These are phyloP conservation scores for Suhomyces maxii DNA, from an alignment of 1,139 yeast genomes.

Conservation along the genomic window DNA sequence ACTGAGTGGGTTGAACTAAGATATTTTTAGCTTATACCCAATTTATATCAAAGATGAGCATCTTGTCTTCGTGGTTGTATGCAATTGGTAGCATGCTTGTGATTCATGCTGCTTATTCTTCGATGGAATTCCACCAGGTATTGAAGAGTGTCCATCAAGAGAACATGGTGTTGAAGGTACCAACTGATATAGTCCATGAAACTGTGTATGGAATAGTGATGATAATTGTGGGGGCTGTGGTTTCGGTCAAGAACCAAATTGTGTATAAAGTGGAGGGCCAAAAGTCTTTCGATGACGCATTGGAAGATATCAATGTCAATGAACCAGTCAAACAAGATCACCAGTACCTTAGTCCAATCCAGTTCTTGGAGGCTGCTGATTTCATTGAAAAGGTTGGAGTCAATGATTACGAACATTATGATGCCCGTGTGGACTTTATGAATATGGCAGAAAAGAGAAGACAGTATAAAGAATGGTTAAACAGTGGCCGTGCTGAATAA, in stretches of 20 bases:
- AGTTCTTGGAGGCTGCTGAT: constrained; percentile 47
- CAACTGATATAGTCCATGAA: constrained; percentile 45
- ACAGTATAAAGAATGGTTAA: constrained; percentile 41
- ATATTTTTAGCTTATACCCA: no score
- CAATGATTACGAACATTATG: constrained; percentile 43
- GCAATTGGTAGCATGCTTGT: constrained; percentile 34
- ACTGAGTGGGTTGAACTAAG: no score
- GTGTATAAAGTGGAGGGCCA: constrained; percentile 15
- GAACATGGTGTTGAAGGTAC: constrained; percentile 18
- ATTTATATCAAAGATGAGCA: background rate
- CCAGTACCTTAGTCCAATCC: constrained; percentile 43
- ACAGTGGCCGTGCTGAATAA: background rate
- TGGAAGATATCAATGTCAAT: constrained; percentile 22
- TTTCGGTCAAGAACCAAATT: constrained; percentile 25
- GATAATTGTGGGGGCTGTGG: constrained; percentile 37
- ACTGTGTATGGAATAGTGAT: constrained; percentile 40
- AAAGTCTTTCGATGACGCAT: constrained; percentile 7
- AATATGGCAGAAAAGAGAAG: constrained; percentile 43
- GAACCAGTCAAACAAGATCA: constrained; percentile 17
- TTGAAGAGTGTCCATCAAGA: constrained; percentile 20
- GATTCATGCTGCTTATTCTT: constrained; percentile 51
- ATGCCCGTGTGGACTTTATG: constrained; percentile 45
- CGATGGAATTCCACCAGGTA: constrained; percentile 50
- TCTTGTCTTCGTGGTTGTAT: constrained; percentile 7
- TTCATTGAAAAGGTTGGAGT: constrained; percentile 47